Evolutionary conservation across 441 rosid species (phyloP), one percentile per base, ranked within the genome.

Genomic region (Euphorbia corollata): DNA sequence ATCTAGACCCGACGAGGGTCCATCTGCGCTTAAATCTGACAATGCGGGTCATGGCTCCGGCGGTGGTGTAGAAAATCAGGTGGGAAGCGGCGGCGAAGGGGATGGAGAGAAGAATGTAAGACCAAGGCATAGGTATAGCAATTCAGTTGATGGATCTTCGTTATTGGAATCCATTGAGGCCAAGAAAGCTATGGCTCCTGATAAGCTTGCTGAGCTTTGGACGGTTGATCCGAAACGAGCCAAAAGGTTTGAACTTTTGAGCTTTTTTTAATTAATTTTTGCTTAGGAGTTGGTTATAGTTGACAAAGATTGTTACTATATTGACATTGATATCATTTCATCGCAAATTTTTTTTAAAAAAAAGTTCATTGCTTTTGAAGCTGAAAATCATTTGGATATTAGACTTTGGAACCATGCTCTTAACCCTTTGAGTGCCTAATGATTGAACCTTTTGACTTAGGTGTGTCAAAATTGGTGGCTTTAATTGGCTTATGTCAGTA

Each of bases 181-280:
- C n/a, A 90, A 93, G 88, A 90, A 90, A 80, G 83, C 90, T 64
- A 81, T 87, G 87, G 88, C 80, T 68, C 88, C 89, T 71, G 97
- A 90, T 19, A 85, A 81, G 69, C 84, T 93, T 22, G 94, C 97
- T 27, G 98, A 92, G 83, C 97, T 62, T 80, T 88, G 69, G 82
- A 41, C 47, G 6, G 16, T 90, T 68, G 98, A 93, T 83, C 98
- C 98, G 68, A 93, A 86, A 76, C 80, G 97, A 79, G 98, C 97
- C 70, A 93, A 90, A 80, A 83, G 98, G 98, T 90, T 3, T 11
- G 18, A 5, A 18, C 56, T 59, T 10, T 66, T 34, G 36, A 32
- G 5, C 13, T 54, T 67, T 38, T 53, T 27, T 41, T 41, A 6
- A 41, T 41, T 8, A 41, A 41, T 41, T 41, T 41, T 41, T 6